Evolutionary conservation across 2,329 filamentous ascomycete species (phyloP).

Genomic region (Ascochyta rabiei): DNA sequence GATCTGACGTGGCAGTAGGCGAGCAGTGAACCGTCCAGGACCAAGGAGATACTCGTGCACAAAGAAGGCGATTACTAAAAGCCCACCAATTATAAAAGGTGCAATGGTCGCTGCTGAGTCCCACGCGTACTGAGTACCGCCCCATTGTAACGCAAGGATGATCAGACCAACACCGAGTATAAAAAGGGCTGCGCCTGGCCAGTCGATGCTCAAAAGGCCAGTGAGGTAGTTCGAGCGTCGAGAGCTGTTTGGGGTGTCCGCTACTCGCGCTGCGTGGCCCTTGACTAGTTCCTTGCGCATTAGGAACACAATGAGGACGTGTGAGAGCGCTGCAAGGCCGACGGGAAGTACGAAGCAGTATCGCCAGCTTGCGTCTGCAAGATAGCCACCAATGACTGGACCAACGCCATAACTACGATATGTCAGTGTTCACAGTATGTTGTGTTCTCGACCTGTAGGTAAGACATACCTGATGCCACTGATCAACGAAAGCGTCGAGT

Average conservation of each 20-base stretch:
- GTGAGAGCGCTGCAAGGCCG: slow-evolving; percentile 50
- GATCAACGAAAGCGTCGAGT: slow-evolving; percentile 66
- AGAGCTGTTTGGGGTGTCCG: slow-evolving; percentile 35
- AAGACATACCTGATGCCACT: slow-evolving; percentile 55
- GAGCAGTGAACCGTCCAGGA: slow-evolving; percentile 55
- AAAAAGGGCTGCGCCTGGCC: slow-evolving; percentile 42
- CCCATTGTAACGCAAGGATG: slow-evolving; percentile 57
- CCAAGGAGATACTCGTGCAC: slow-evolving; percentile 61
- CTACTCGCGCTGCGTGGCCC: slow-evolving; percentile 49
- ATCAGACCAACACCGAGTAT: slow-evolving; percentile 43
- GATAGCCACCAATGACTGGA: slow-evolving; percentile 65
- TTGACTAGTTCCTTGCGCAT: slow-evolving; percentile 64
- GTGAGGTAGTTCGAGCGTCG: slow-evolving; percentile 43
- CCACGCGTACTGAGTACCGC: slow-evolving; percentile 65
- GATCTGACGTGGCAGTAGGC: slow-evolving; percentile 60
- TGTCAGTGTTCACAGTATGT: neutral
- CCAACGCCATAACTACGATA: slow-evolving; percentile 61
- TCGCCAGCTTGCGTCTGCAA: slow-evolving; percentile 64
- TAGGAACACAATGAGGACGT: slow-evolving; percentile 62
- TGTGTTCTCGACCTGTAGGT: neutral
- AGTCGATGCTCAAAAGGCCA: slow-evolving; percentile 54
- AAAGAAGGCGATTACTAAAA: slow-evolving; percentile 57
- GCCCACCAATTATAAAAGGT: slow-evolving; percentile 59
- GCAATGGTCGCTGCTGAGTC: slow-evolving; percentile 59
- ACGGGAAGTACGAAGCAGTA: slow-evolving; percentile 68